Evolutionary conservation across 1,139 yeast genomes (phyloP), one percentile per base, ranked within the genome.

Genomic region (Chernovozyma aurita): DNA sequence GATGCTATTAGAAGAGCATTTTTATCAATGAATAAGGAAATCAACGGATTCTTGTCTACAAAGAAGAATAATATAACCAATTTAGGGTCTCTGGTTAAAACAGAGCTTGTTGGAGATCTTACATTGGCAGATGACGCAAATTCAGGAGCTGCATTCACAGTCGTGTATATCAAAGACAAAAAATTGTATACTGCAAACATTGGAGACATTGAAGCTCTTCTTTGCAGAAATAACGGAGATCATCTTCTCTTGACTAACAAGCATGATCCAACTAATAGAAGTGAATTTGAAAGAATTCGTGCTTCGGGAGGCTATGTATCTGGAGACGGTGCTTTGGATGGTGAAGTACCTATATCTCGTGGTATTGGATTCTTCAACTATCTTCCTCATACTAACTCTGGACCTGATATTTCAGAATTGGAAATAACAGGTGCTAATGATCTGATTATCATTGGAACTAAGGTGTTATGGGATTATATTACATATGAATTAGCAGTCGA

Each of bases 301-400:
- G 85, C 86, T 2, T 78, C 95, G 16, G 97, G 97, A 35, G 97
- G 97, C 1, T 83, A 76, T 53, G 95, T 92, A 14, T 78, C 87
- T 3, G 84, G 87, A 12, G 85, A 84, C 50, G 96, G 95, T 40
- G 80, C 81, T 40, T 71, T 92, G 33, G 96, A 90, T 56, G 95
- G 94, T 31, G 81, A 78, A 28, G 72, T 87, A 18, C 81, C 80
- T 34, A 85, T 88, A 28, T 85, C 97, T 1, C 75, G 98, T 48
- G 95, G 96, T 22, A 88, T 87, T 38, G 98, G 99, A 0, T 90
- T 85, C 55, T 82, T 84, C 57, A 84, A 86, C 46, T 70, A 83
- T 48, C 70, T 88, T 36, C 97, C 97, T 1, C 95, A 87, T 55
- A 79, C 94, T 24, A 87, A 85, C 52, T 85, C 95, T 1, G 90